Evolutionary conservation across 2,329 filamentous ascomycete species (phyloP).

Genomic region (Cordyceps tenuipes): DNA sequence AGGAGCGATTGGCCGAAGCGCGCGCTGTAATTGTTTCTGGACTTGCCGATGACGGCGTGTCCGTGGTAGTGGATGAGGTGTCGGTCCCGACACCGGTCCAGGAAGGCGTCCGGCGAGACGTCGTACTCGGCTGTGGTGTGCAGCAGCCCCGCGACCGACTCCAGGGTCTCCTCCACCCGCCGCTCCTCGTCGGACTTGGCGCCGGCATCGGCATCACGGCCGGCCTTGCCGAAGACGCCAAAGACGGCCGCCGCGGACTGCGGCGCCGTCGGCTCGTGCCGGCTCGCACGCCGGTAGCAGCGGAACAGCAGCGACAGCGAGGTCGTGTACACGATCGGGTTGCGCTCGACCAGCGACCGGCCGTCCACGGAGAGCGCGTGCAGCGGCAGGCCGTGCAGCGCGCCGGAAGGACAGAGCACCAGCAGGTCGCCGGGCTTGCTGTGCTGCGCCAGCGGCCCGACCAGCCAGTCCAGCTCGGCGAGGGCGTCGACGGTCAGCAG

Average conservation of each 20-base stretch:
- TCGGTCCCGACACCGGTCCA: not conserved
- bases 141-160: not conserved
- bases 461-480: slow-evolving; percentile 1
- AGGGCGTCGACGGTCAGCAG: not conserved
- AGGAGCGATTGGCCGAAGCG: not conserved
- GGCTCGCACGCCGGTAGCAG: not conserved
- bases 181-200: not conserved
- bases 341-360: not conserved
- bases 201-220: not conserved
- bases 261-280: not conserved
- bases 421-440: not conserved
- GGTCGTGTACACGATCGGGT: not conserved
- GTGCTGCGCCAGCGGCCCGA: not conserved
- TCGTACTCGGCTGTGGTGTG: not conserved
- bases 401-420: not conserved
- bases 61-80: slow-evolving; percentile 7
- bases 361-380: not conserved
- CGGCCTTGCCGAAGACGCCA: not conserved
- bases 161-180: not conserved
- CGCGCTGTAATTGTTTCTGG: not conserved
- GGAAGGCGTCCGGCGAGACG: not conserved
- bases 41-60: not conserved
- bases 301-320: not conserved
- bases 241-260: not conserved
- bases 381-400: not conserved